Percentiles rank a stretch among this genome's conserved stretches.
Evolutionary conservation across 768 basidiomycete species (phyloP).

Genomic region (Podaxis sp.): DNA sequence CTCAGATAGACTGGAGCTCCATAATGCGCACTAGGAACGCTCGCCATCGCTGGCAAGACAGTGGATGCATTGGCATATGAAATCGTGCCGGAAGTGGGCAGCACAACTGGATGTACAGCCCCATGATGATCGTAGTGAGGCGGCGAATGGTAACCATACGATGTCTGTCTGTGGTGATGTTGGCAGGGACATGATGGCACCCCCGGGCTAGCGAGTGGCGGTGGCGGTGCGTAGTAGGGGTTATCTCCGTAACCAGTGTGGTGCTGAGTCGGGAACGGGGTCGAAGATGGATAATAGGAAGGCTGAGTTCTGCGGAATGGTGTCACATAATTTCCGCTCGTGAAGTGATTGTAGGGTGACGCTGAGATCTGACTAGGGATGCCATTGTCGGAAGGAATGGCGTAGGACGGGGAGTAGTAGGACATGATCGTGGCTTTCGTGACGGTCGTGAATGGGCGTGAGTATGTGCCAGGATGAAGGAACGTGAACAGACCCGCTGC

Average conservation of each 20-base stretch:
- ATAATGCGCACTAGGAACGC: not conserved
- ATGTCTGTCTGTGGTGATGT: not conserved
- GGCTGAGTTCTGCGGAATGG: not conserved
- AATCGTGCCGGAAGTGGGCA: not conserved
- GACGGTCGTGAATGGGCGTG: not conserved
- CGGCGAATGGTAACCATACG: not conserved
- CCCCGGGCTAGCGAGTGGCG: not conserved
- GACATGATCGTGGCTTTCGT: not conserved
- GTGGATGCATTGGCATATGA: not conserved
- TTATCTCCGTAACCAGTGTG: not conserved
- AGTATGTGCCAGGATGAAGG: not conserved
- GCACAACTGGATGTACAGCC: not conserved
- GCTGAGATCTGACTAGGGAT: not conserved
- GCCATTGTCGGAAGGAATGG: not conserved
- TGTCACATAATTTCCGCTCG: constrained; percentile 4
- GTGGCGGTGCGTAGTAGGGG: not conserved
- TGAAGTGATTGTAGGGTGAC: not conserved
- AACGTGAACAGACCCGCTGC: constrained; percentile 7
- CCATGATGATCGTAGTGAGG: not conserved
- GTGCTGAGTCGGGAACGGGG: not conserved
- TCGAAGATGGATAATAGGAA: not conserved
- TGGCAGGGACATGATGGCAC: not conserved
- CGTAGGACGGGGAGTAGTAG: not conserved
- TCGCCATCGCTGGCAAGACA: not conserved
- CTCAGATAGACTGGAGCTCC: constrained; percentile 1